Evolutionary conservation across 768 basidiomycete species (phyloP).

Genomic region (Termitomyces sp.): DNA sequence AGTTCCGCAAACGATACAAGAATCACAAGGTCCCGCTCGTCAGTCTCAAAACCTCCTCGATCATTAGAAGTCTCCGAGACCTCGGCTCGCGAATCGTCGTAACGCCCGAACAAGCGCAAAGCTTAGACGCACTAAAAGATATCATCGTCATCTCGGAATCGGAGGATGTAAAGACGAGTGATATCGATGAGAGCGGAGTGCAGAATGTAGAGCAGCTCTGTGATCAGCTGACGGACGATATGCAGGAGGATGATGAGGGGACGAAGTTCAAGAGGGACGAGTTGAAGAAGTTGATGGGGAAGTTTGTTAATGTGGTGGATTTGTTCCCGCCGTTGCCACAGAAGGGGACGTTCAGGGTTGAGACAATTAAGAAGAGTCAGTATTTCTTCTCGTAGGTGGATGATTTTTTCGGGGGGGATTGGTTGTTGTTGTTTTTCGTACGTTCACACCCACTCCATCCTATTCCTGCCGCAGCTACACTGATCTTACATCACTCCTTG

Average conservation of each 20-base stretch:
- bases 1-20: slow-evolving; percentile 79
- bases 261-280: slow-evolving; percentile 21
- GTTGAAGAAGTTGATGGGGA: slow-evolving; percentile 34
- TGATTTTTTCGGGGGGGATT: too few species aligned
- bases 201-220: slow-evolving; percentile 12
- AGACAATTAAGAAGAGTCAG: slow-evolving; percentile 70
- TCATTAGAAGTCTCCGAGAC: slow-evolving; percentile 36
- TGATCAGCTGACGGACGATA: slow-evolving; percentile 16
- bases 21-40: slow-evolving; percentile 63
- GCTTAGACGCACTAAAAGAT: slow-evolving; percentile 25
- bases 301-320: slow-evolving; percentile 73
- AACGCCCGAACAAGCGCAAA: slow-evolving; percentile 34
- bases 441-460: too few species aligned
- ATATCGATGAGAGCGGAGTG: slow-evolving; percentile 26
- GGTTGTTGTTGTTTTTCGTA: too few species aligned
- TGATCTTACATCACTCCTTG: not conserved
- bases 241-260: slow-evolving; percentile 20
- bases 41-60: slow-evolving; percentile 32
- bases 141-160: slow-evolving; percentile 37
- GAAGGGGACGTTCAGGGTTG: slow-evolving; percentile 85
- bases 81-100: slow-evolving; percentile 45
- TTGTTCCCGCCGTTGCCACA: slow-evolving; percentile 78
- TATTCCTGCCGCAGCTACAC: too few species aligned
- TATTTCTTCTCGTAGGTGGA: slow-evolving; percentile 88
- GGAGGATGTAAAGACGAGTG: slow-evolving; percentile 23